A percentile compares a stretch with the other conserved stretches of the same genome.
Evolutionary conservation across 805 yeast genomes (phyloP).

Genomic region (Suhomyces emberorum): DNA sequence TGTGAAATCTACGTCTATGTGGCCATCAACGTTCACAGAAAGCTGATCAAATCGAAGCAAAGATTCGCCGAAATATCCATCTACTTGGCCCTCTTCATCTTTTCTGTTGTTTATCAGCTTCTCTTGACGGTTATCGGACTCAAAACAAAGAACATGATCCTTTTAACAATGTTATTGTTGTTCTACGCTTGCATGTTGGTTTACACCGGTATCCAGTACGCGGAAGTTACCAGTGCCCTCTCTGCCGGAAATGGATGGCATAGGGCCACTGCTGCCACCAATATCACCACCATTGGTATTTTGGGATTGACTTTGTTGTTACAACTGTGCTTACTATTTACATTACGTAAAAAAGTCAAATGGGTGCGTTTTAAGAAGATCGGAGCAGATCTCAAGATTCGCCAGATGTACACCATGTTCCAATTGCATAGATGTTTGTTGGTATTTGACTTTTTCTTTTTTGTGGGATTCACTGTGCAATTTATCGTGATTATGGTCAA

Average conservation of each 20-base stretch:
- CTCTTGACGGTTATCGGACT: constrained; percentile 38
- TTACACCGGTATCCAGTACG: constrained; percentile 46
- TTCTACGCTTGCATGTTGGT: constrained; percentile 43
- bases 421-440: constrained; percentile 40
- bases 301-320: constrained; percentile 33
- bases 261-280: constrained; percentile 33
- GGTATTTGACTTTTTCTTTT: constrained; percentile 45
- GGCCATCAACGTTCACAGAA: constrained; percentile 32
- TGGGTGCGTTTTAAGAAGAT: constrained; percentile 48
- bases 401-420: constrained; percentile 33
- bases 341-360: constrained; percentile 38
- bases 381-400: constrained; percentile 44
- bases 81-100: constrained; percentile 46
- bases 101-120: constrained; percentile 44
- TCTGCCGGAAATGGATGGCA: constrained; percentile 22
- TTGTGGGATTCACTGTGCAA: constrained; percentile 49
- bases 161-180: constrained; percentile 35
- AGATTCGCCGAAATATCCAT: constrained; percentile 33
- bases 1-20: constrained; percentile 41
- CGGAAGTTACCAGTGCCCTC: constrained; percentile 32
- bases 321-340: constrained; percentile 24
- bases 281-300: constrained; percentile 43
- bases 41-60: constrained; percentile 13
- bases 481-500: constrained; percentile 44
- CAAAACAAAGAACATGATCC: constrained; percentile 35